A percentile compares a stretch with the other conserved stretches of the same genome.
These are phyloP conservation scores for Cyclotella kingstonii DNA, from an alignment of 108 stramenopile genomes.

Conservation along the genomic window DNA sequence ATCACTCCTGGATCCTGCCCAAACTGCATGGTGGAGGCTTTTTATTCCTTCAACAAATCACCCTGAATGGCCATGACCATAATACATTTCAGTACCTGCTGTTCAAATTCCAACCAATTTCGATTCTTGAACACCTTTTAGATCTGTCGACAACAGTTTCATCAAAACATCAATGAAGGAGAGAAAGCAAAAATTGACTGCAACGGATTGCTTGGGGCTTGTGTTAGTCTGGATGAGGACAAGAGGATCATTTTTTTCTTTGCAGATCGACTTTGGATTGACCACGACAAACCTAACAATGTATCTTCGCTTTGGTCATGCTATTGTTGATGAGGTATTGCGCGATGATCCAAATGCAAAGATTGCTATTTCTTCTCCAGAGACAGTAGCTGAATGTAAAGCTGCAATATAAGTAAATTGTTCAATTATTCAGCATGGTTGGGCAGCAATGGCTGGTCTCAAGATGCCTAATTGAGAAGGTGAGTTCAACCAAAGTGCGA, in stretches of 20 bases:
- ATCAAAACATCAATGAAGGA: background rate
- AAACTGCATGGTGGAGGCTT: background rate
- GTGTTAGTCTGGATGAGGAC: constrained; percentile 1
- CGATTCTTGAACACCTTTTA: background rate
- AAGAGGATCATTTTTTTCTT: background rate
- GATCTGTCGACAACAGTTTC: background rate
- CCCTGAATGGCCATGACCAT: background rate
- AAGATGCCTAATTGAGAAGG: constrained; percentile 3
- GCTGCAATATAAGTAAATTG: too few species aligned
- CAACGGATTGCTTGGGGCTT: constrained; percentile 1
- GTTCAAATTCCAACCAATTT: background rate
- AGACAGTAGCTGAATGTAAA: constrained; percentile 1
- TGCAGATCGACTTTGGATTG: constrained; percentile 7
- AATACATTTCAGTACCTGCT: background rate
- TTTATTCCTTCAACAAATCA: constrained; percentile 1
- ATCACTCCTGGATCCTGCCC: too few species aligned
- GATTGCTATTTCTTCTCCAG: background rate
- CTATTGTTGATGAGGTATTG: background rate
- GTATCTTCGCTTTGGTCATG: background rate
- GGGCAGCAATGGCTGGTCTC: constrained; percentile 10
- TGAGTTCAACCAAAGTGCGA: background rate
- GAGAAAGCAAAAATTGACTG: background rate
- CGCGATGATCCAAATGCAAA: background rate
- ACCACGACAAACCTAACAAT: background rate
- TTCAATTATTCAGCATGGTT: background rate